Evolutionary conservation across 23 red algal genomes (phyloP).

Genomic region (Agarophyton chilense): DNA sequence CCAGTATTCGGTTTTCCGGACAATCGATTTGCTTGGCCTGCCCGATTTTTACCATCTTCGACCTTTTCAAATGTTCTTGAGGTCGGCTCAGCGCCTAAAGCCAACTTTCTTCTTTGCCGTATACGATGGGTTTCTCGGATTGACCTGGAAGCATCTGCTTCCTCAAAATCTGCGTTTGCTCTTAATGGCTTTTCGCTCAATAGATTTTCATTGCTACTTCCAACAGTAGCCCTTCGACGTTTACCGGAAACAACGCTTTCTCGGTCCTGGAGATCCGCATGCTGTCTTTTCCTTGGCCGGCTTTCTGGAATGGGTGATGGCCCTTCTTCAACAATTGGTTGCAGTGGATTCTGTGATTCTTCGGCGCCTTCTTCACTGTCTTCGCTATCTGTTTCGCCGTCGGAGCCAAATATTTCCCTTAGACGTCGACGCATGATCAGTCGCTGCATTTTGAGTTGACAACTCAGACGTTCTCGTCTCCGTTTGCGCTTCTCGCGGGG

Average conservation of each 20-base stretch:
- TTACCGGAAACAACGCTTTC: background rate
- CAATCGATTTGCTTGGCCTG: background rate
- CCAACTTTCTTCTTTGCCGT: background rate
- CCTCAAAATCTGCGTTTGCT: background rate
- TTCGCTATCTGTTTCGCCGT: background rate
- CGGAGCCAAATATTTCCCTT: conserved; percentile 23
- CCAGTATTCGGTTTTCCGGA: background rate
- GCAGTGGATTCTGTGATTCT: background rate
- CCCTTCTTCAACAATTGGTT: background rate
- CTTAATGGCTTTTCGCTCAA: background rate
- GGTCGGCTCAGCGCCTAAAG: background rate
- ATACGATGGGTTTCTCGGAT: background rate
- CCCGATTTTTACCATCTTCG: background rate
- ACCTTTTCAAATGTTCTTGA: background rate
- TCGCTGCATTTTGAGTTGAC: background rate
- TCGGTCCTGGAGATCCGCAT: background rate
- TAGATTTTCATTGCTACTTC: background rate
- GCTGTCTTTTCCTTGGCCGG: background rate
- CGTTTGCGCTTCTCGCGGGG: background rate
- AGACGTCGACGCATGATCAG: background rate
- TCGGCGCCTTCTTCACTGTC: background rate
- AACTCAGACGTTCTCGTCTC: background rate
- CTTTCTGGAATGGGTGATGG: background rate
- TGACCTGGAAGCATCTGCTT: background rate
- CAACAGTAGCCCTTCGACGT: background rate